Percentiles rank a stretch among this genome's conserved stretches.
phyloP scores from a whole-genome alignment of 352 stramenopile species.

The Pythium phragmiticola region DNA sequence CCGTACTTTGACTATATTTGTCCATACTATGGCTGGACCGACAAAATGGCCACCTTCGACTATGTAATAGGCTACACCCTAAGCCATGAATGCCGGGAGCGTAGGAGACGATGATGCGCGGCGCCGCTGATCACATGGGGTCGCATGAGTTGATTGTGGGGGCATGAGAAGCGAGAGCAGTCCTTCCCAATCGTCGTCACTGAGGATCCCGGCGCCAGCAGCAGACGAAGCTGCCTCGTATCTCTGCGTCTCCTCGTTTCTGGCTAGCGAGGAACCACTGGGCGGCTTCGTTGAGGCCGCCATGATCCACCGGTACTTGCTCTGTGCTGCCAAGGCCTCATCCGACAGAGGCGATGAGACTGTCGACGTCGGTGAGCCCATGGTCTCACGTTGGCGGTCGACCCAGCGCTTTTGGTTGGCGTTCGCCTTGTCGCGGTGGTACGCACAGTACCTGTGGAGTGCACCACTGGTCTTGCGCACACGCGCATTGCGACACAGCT shows the following conservation, averaged over 20 bases:
- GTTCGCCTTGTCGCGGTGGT: constrained; percentile 37
- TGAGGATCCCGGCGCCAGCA: neutral
- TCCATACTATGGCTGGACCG: no score
- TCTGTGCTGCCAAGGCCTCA: neutral
- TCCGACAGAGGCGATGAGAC: neutral
- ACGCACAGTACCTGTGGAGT: constrained; percentile 32
- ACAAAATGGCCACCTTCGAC: no score
- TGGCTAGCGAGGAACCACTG: neutral
- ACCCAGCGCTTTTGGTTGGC: constrained; percentile 34
- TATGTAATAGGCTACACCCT: neutral
- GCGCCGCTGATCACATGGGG: neutral
- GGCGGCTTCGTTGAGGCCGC: constrained; percentile 1
- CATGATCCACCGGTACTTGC: constrained; percentile 21
- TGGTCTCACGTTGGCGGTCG: constrained; percentile 21
- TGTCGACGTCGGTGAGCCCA: neutral
- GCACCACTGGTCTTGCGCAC: constrained; percentile 32
- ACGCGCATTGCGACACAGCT: constrained; percentile 26
- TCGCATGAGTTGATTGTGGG: neutral
- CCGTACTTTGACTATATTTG: no score
- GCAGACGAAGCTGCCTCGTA: neutral
- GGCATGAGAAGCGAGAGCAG: neutral
- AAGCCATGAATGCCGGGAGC: neutral
- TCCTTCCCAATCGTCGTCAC: constrained; percentile 5
- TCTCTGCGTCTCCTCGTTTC: neutral
- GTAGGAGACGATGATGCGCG: neutral